These are phyloP conservation scores for Solanum appendiculatum DNA, from an alignment of 257 asterid genomes.

Conservation along the genomic window DNA sequence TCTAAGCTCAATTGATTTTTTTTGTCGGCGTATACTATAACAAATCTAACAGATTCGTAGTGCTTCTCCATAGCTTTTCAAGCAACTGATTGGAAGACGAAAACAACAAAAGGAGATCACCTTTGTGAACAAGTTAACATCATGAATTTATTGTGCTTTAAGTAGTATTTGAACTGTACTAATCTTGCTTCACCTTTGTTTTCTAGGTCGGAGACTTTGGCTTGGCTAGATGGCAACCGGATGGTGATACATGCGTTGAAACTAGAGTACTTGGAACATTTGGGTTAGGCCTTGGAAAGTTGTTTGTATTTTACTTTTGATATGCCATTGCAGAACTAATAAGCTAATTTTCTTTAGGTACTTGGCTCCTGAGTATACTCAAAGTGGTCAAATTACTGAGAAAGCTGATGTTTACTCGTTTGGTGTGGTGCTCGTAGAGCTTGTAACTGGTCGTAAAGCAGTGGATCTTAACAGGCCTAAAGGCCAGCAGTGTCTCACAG, in stretches of 20 bases:
- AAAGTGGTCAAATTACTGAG: slow-evolving; percentile 75
- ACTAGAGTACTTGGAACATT: slow-evolving; percentile 70
- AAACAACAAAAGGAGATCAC: neutral
- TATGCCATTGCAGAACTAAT: neutral
- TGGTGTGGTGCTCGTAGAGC: slow-evolving; percentile 67
- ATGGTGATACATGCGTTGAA: slow-evolving; percentile 66
- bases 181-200: neutral
- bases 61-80: neutral
- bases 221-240: slow-evolving; percentile 69
- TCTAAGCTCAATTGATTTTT: neutral
- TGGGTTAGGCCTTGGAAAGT: slow-evolving; percentile 26
- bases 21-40: neutral
- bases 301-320: neutral
- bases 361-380: slow-evolving; percentile 75
- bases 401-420: slow-evolving; percentile 70
- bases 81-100: neutral
- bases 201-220: slow-evolving; percentile 73
- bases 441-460: slow-evolving; percentile 62
- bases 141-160: neutral
- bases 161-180: neutral
- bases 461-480: slow-evolving; percentile 64
- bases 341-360: slow-evolving; percentile 25
- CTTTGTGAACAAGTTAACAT: neutral
- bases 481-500: slow-evolving; percentile 68
- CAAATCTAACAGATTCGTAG: neutral